phyloP scores from a whole-genome alignment of 2,329 filamentous ascomycete species.

The Penicillium hordei region DNA sequence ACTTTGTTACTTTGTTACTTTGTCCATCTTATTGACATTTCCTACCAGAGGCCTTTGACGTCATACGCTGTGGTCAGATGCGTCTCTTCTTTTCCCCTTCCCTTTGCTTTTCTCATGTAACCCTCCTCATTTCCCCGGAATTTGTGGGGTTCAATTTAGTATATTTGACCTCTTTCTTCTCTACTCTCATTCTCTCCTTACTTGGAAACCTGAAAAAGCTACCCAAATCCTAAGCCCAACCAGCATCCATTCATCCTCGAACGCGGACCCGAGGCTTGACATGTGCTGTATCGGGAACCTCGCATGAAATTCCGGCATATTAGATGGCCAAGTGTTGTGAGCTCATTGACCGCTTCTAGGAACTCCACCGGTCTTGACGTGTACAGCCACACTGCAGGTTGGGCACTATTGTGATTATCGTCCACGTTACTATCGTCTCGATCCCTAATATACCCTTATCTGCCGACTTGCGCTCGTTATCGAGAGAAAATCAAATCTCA shows the following conservation, averaged over 20 bases:
- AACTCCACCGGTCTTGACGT: conserved; percentile 1
- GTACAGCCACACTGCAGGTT: conserved; percentile 1
- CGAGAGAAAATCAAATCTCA: conserved; percentile 1
- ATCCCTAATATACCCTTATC: conserved; percentile 6
- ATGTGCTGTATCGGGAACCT: background rate
- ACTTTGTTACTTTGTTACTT: too few species aligned
- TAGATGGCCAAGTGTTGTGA: background rate
- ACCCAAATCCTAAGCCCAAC: conserved; percentile 6
- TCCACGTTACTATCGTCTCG: background rate
- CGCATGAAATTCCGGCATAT: conserved; percentile 2
- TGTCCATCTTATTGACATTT: background rate
- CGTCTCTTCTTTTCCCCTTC: background rate
- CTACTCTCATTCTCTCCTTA: background rate
- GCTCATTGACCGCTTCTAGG: conserved; percentile 5
- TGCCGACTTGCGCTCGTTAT: background rate
- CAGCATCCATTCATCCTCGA: background rate
- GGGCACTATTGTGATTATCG: background rate
- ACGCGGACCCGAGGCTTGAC: background rate
- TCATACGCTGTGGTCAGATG: background rate
- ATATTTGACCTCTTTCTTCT: background rate
- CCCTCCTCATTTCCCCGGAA: background rate
- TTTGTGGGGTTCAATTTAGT: background rate
- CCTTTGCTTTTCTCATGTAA: background rate
- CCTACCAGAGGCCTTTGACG: background rate
- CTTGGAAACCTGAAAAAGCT: background rate